These are phyloP conservation scores for Cordyceps cateniannulata DNA, from an alignment of 2,329 filamentous ascomycete species.

Conservation along the genomic window DNA sequence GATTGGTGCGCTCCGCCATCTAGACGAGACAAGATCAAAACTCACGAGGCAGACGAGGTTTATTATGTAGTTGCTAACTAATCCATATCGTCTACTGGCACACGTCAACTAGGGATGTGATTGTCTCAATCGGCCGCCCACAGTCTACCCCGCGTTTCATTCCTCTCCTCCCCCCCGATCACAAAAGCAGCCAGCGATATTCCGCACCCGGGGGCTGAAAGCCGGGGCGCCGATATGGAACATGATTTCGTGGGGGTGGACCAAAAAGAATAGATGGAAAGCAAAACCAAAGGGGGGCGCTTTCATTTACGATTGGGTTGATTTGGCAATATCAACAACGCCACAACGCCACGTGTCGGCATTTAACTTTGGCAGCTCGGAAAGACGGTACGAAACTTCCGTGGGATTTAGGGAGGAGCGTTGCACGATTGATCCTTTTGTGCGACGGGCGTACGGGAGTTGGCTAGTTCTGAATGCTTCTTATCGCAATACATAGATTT, in stretches of 20 bases:
- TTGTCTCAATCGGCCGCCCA: too few species aligned
- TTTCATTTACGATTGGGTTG: neutral
- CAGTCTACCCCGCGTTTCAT: too few species aligned
- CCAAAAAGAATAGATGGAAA: neutral
- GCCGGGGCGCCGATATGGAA: neutral
- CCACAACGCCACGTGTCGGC: neutral
- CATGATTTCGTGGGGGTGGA: neutral
- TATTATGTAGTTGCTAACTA: neutral
- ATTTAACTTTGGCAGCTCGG: neutral
- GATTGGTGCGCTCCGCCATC: neutral
- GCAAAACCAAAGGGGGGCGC: neutral
- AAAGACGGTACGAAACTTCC: neutral
- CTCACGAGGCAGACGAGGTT: neutral
- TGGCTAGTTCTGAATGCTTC: neutral
- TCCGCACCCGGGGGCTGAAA: neutral
- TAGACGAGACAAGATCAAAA: neutral
- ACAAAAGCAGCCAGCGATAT: neutral
- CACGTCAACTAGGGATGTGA: too few species aligned
- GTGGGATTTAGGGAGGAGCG: neutral
- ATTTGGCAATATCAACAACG: neutral
- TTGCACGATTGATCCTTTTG: neutral
- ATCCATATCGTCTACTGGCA: too few species aligned
- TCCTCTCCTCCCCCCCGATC: too few species aligned
- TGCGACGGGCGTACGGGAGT: neutral
- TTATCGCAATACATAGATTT: neutral